Conservation (phyloP, 257 asterid species). For the Sherardia arvensis region DNA sequence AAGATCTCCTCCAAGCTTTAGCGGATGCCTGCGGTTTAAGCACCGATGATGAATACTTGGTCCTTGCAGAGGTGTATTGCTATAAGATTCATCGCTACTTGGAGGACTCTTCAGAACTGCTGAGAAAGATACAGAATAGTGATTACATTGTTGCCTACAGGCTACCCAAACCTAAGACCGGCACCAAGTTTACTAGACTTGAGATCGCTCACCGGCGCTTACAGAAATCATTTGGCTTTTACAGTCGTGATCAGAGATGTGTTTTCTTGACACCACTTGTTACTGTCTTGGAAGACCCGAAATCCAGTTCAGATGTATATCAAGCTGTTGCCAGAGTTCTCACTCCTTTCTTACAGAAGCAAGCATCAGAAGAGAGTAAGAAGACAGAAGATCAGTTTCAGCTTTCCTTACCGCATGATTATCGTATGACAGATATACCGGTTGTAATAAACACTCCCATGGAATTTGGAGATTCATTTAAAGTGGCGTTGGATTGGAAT, state of each 20-base stretch:
- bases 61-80: conserved; percentile 84
- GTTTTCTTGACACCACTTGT: conserved; percentile 79
- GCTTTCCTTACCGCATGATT: conserved; percentile 61
- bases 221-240: conserved; percentile 28
- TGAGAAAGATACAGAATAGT: conserved; percentile 65
- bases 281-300: conserved; percentile 69
- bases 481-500: conserved; percentile 77
- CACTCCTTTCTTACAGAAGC: conserved; percentile 57
- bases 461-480: conserved; percentile 32
- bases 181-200: conserved; percentile 44
- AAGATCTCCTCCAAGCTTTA: conserved; percentile 71
- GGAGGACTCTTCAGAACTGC: conserved; percentile 69
- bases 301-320: conserved; percentile 54
- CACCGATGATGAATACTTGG: conserved; percentile 64
- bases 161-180: conserved; percentile 55
- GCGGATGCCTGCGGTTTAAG: conserved; percentile 59
- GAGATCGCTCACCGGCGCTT: conserved; percentile 69
- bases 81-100: conserved; percentile 66
- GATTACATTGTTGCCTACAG: conserved; percentile 91
- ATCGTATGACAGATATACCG: conserved; percentile 61
- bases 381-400: conserved; percentile 50
- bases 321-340: conserved; percentile 56
- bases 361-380: conserved; percentile 31
- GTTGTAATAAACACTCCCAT: conserved; percentile 51
- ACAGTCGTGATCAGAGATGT: conserved; percentile 66